Conservation (phyloP, 1,139 yeast genomes). For the Neolecta irregularis region DNA sequence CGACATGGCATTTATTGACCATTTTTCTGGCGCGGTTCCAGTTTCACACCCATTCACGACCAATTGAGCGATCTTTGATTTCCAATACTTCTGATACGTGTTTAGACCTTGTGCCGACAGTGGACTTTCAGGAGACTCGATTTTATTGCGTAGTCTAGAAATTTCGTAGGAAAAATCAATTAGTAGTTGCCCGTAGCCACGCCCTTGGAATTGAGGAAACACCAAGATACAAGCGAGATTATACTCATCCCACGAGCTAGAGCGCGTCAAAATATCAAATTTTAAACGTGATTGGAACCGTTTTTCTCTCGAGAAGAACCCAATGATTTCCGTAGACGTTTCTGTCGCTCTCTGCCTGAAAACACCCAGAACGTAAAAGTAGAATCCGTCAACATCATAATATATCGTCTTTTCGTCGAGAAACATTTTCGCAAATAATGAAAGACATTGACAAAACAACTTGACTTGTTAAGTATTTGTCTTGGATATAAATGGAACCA, state of each 20-base stretch:
- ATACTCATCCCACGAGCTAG: slow-evolving; percentile 70
- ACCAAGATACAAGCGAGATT: slow-evolving; percentile 82
- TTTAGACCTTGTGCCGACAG: slow-evolving; percentile 64
- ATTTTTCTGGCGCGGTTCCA: no score
- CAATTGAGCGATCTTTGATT: no score
- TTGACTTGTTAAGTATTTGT: slow-evolving; percentile 13
- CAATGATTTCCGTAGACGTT: slow-evolving; percentile 33
- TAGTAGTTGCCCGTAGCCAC: slow-evolving; percentile 58
- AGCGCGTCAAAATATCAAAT: no score
- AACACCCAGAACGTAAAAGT: slow-evolving; percentile 62
- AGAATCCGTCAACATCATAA: slow-evolving; percentile 62
- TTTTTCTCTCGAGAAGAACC: slow-evolving; percentile 80
- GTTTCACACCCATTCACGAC: no score
- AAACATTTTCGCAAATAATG: slow-evolving; percentile 73
- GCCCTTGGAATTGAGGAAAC: slow-evolving; percentile 81
- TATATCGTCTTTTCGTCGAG: slow-evolving; percentile 84
- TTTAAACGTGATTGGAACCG: no score
- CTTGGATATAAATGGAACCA: neutral
- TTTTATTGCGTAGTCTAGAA: slow-evolving; percentile 38
- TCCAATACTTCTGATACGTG: slow-evolving; percentile 69
- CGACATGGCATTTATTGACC: no score
- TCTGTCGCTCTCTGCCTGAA: slow-evolving; percentile 33
- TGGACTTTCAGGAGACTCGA: slow-evolving; percentile 88
- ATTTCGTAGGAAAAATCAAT: slow-evolving; percentile 72
- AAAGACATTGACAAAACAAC: slow-evolving; percentile 64